phyloP scores from a whole-genome alignment of 1,139 yeast genomes.

The Geotrichum restrictum region DNA sequence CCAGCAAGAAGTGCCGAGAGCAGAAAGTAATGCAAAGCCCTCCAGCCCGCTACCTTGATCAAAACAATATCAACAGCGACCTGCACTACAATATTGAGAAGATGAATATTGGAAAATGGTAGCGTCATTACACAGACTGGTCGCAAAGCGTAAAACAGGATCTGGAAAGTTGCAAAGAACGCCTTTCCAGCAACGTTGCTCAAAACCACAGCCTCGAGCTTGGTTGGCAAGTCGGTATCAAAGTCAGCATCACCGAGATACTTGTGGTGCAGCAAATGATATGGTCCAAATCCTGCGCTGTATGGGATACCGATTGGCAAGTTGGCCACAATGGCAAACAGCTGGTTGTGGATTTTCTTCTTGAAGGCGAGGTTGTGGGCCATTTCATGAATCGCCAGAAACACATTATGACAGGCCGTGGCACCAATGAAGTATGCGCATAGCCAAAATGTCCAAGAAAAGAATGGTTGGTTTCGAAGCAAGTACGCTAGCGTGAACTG shows the following conservation, averaged over 20 bases:
- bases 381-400: slow-evolving; percentile 83
- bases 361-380: slow-evolving; percentile 84
- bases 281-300: slow-evolving; percentile 86
- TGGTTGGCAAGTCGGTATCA: slow-evolving; percentile 86
- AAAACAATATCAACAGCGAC: slow-evolving; percentile 54
- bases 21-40: slow-evolving; percentile 61
- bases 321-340: slow-evolving; percentile 73
- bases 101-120: slow-evolving; percentile 69
- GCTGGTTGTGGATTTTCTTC: slow-evolving; percentile 68
- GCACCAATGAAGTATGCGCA: slow-evolving; percentile 80
- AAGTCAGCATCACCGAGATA: slow-evolving; percentile 79
- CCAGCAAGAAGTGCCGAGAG: slow-evolving; percentile 85
- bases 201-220: slow-evolving; percentile 65
- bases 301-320: slow-evolving; percentile 88
- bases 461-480: slow-evolving; percentile 54
- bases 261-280: slow-evolving; percentile 87
- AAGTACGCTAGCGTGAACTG: slow-evolving; percentile 63
- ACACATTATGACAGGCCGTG: slow-evolving; percentile 76
- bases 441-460: slow-evolving; percentile 53
- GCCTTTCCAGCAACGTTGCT: slow-evolving; percentile 82
- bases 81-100: slow-evolving; percentile 63
- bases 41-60: slow-evolving; percentile 58
- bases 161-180: slow-evolving; percentile 85
- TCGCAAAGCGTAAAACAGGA: slow-evolving; percentile 80
- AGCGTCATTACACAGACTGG: slow-evolving; percentile 82